Conservation (phyloP, 768 basidiomycete species). For the Mycena olivaceomarginata region DNA sequence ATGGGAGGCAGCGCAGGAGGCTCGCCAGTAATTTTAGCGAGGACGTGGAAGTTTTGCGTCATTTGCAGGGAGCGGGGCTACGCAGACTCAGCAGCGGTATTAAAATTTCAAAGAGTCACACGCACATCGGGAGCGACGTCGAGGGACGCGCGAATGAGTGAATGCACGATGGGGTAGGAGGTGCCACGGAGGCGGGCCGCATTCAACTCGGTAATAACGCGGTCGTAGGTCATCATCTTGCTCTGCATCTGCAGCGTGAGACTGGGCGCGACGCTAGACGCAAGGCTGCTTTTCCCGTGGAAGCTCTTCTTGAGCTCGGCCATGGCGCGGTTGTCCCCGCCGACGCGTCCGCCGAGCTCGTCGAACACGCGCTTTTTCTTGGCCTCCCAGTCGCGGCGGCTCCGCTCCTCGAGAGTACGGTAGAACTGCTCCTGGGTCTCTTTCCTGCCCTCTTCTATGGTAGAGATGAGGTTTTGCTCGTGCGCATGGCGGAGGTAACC, state of each 20-base stretch:
- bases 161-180: slow-evolving; percentile 86
- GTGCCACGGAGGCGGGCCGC: slow-evolving; percentile 80
- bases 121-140: slow-evolving; percentile 77
- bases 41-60: slow-evolving; percentile 82
- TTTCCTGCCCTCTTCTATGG: slow-evolving; percentile 92
- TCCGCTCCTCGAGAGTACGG: slow-evolving; percentile 83
- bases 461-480: slow-evolving; percentile 95
- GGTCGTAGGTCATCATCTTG: slow-evolving; percentile 98
- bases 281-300: slow-evolving; percentile 73
- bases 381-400: slow-evolving; percentile 90
- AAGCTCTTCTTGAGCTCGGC: slow-evolving; percentile 78
- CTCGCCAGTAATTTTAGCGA: slow-evolving; percentile 86
- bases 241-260: slow-evolving; percentile 88
- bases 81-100: slow-evolving; percentile 6
- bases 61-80: slow-evolving; percentile 76
- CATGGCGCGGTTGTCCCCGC: slow-evolving; percentile 72
- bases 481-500: slow-evolving; percentile 97
- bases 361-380: slow-evolving; percentile 94
- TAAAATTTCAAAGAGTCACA: slow-evolving; percentile 26
- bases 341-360: slow-evolving; percentile 85
- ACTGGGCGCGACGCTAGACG: slow-evolving; percentile 69
- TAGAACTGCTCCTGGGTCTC: slow-evolving; percentile 93
- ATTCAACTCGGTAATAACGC: slow-evolving; percentile 87
- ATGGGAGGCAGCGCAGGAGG: slow-evolving; percentile 85
- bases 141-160: slow-evolving; percentile 80